Conservation (phyloP, 2,329 filamentous ascomycete species). For the Metarhizium brunneum region DNA sequence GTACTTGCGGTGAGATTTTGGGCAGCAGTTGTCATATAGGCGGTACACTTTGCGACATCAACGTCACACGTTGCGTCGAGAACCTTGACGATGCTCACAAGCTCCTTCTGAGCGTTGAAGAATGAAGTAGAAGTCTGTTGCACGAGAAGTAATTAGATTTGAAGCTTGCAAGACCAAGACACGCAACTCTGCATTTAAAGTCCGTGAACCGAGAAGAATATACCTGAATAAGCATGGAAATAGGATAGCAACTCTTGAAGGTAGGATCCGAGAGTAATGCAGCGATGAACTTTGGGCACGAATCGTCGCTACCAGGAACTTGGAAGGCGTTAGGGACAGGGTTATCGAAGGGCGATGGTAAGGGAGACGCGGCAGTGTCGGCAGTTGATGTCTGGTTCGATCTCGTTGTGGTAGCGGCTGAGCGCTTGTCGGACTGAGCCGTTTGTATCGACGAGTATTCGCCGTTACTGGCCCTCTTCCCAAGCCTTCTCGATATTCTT, state of each 20-base stretch:
- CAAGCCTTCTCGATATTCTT: neutral
- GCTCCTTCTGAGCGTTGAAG: conserved; percentile 67
- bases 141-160: neutral
- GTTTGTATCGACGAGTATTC: neutral
- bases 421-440: neutral
- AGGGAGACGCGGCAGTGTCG: conserved; percentile 17
- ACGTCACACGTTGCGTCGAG: conserved; percentile 72
- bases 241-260: conserved; percentile 67
- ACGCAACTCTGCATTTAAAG: neutral
- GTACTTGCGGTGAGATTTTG: conserved; percentile 48
- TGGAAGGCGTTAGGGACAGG: conserved; percentile 55
- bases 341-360: conserved; percentile 61
- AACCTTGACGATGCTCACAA: conserved; percentile 62
- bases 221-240: conserved; percentile 77
- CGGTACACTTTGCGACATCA: conserved; percentile 54
- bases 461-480: neutral
- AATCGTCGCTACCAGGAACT: conserved; percentile 31
- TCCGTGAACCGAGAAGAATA: conserved; percentile 13
- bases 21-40: conserved; percentile 56
- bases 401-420: neutral
- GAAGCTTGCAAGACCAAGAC: neutral
- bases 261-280: conserved; percentile 54
- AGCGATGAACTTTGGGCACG: conserved; percentile 60
- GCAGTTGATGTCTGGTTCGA: neutral
- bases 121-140: conserved; percentile 69